Percentiles rank a stretch among this genome's conserved stretches.
Evolutionary conservation across 768 basidiomycete genomes (phyloP).

Genomic region (Psilocybe tampanensis): DNA sequence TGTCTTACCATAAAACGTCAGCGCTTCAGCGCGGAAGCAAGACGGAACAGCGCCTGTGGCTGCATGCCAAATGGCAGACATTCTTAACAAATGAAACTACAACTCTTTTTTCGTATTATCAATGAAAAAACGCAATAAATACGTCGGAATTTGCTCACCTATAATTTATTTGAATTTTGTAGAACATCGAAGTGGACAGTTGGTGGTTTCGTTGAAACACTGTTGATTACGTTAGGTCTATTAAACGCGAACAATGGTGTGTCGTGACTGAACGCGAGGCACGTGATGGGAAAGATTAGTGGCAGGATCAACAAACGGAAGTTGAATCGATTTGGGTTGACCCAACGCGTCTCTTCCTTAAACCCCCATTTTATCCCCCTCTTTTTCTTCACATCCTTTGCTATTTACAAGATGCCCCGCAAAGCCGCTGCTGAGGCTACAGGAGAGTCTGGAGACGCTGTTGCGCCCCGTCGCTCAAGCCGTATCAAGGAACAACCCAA

Average conservation of each 20-base stretch:
- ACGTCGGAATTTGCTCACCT: too few relatives aligned
- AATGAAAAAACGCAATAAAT: too few relatives aligned
- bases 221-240: neutral
- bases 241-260: slow-evolving; percentile 9
- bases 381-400: slow-evolving; percentile 6
- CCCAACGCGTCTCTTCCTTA: slow-evolving; percentile 32
- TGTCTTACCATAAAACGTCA: too few relatives aligned
- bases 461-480: slow-evolving; percentile 68
- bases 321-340: slow-evolving; percentile 34
- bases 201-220: too few relatives aligned
- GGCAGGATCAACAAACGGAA: slow-evolving; percentile 32
- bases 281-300: slow-evolving; percentile 35
- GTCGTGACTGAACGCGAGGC: slow-evolving; percentile 28
- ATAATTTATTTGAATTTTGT: too few relatives aligned
- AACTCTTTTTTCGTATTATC: too few relatives aligned
- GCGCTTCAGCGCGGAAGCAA: too few relatives aligned
- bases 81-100: too few relatives aligned
- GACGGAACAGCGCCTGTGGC: too few relatives aligned
- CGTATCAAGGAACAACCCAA: slow-evolving; percentile 78
- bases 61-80: too few relatives aligned
- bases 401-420: slow-evolving; percentile 57
- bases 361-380: slow-evolving; percentile 23
- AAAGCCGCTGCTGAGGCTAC: slow-evolving; percentile 61
- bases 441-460: slow-evolving; percentile 35
- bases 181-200: too few relatives aligned